These are phyloP conservation scores for Cryphonectria radicalis DNA, from an alignment of 2,329 filamentous ascomycete genomes.

Conservation along the genomic window DNA sequence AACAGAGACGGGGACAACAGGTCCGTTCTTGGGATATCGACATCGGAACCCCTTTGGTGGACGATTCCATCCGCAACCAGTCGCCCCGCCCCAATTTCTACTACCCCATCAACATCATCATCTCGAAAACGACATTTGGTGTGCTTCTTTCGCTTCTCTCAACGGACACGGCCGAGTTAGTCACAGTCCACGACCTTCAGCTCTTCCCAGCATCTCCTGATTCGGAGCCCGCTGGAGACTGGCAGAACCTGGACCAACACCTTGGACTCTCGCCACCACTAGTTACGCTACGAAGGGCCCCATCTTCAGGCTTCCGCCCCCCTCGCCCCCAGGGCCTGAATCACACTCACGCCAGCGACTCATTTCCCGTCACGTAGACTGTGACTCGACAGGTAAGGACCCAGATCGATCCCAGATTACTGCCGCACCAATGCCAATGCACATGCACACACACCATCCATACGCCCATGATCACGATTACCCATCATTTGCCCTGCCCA, in stretches of 20 bases:
- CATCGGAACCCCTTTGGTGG: neutral
- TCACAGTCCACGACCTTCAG: conserved; percentile 16
- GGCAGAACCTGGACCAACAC: conserved; percentile 3
- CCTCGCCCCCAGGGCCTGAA: conserved; percentile 17
- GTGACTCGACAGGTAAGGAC: conserved; percentile 20
- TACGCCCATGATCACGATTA: neutral
- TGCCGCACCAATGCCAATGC: conserved; percentile 5
- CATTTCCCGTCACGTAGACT: conserved; percentile 16
- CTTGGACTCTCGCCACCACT: conserved; percentile 18
- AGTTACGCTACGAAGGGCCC: conserved; percentile 9
- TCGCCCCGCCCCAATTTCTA: conserved; percentile 8
- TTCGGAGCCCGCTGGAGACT: conserved; percentile 24
- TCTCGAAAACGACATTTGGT: conserved; percentile 15
- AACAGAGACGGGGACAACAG: conserved; percentile 25
- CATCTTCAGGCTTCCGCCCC: conserved; percentile 38
- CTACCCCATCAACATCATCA: neutral
- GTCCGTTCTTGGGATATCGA: conserved; percentile 17
- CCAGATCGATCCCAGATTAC: neutral
- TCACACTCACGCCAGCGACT: conserved; percentile 15
- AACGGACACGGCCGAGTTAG: conserved; percentile 24
- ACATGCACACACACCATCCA: neutral
- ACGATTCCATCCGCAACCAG: conserved; percentile 15
- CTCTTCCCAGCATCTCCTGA: conserved; percentile 25
- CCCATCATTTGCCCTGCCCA: neutral
- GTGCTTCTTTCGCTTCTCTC: neutral